Base-by-base conservation (phyloP, 2,329 filamentous ascomycete species). In the Talaromyces piceae region DNA sequence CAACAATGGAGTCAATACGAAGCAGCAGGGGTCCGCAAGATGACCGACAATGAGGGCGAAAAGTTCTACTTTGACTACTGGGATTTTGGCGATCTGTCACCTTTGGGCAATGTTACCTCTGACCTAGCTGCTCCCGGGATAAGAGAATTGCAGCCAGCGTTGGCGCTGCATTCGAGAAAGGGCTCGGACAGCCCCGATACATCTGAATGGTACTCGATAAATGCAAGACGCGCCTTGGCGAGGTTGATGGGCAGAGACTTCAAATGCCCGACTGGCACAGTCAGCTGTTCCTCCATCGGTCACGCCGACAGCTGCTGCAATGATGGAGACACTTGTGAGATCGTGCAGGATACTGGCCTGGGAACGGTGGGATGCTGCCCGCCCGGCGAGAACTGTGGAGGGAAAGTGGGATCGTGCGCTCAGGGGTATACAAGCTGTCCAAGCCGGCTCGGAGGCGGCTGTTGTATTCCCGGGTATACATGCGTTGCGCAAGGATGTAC, bases 341-440 rank as follows among this genome's bases (percentile, higher is more conserved):
- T 73, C 3, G 72, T 81, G 4, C 56, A 70, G 28, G 76, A 81
- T 56, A 76, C 73, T 2, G 77, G 78, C 0, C 62, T 73, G 39
- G 78, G 79, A 6, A 73, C 77, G 45, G 77, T 84, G 2, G 82
- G 81, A 13, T 85, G 82, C 58, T 85, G 82, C 69, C 74, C 77
- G 1, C 59, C 64, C 23, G 80, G 80, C 1, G 63, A 74, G 52
- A 71, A 58, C 8, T 84, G 82, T 58, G 72, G 72, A 2, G 73
- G 75, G 9, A 58, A 65, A 1, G 72, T 84, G n/a, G 72, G 72
- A 2, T 63, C 59, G 3, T 84, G 81, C 56, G 58, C 57, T 25
- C 67, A 66, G 20, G 80, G 78, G 6, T 82, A 82, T 60, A 73
- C 72, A 4, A 74, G 70, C 49, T 84, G 81, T 63, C 73, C 79